Conservation (phyloP, 2,329 filamentous ascomycete species). For the Cladophialophora chaetospira region DNA sequence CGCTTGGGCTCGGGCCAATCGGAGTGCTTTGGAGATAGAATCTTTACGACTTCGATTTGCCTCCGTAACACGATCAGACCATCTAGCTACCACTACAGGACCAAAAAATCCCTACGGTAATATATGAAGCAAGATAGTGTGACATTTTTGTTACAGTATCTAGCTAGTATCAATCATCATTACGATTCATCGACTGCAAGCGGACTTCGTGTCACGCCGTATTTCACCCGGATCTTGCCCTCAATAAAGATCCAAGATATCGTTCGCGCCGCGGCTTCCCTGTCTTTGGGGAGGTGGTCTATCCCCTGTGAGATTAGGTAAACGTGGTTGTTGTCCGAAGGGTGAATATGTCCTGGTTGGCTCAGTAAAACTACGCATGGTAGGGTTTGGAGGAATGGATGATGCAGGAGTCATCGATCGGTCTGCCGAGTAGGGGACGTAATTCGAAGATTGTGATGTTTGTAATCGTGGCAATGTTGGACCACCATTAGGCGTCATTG, state of each 20-base stretch:
- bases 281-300: slow-evolving; percentile 19
- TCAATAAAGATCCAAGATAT: slow-evolving; percentile 34
- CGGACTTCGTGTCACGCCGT: background rate
- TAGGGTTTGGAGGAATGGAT: slow-evolving; percentile 22
- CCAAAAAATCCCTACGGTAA: background rate
- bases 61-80: background rate
- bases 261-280: slow-evolving; percentile 27
- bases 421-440: slow-evolving; percentile 25
- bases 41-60: background rate
- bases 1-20: background rate
- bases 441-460: slow-evolving; percentile 18
- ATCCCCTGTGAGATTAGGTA: slow-evolving; percentile 12
- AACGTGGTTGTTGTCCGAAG: slow-evolving; percentile 13
- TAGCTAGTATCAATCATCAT: slow-evolving; percentile 26
- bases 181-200: slow-evolving; percentile 21
- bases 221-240: background rate
- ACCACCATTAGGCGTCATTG: slow-evolving; percentile 21
- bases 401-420: slow-evolving; percentile 25
- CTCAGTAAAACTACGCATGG: slow-evolving; percentile 20
- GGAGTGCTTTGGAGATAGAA: background rate
- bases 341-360: slow-evolving; percentile 20
- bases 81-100: background rate
- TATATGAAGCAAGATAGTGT: slow-evolving; percentile 11
- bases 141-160: slow-evolving; percentile 22
- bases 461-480: slow-evolving; percentile 27